Evolutionary conservation across 495 filamentous ascomycete species (phyloP), one percentile per base, ranked within the genome.

Genomic region (Parachaetomium inaequale): DNA sequence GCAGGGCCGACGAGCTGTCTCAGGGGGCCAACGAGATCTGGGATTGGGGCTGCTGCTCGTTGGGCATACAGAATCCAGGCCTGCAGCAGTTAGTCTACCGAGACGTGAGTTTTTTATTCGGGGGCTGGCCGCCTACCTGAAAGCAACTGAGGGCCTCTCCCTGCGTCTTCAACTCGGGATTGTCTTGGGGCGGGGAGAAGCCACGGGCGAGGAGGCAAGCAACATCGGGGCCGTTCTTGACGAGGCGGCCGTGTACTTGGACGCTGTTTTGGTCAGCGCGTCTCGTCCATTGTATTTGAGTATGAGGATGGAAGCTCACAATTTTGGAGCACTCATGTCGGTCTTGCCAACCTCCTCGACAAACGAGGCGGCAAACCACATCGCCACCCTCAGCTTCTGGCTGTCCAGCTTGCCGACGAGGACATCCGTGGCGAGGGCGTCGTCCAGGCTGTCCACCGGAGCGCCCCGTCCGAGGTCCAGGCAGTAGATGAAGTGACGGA

Each of bases 261-360:
- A 63, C 10, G 43, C 66, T 73, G 42, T 7, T 15, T n/a, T 31
- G 32, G 54, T 65, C 59, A 64, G 58, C 42, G 6, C 7, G 21
- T 42, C 42, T 21, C 5, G 2, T 52, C 25, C 6, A 21, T 1
- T 6, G 7, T 38, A n/a, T n/a, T n/a, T 0, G 17, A n/a, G 23
- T 19, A 47, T 45, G 19, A 45, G 23, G 49, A 59, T 11, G 19
- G 21, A 11, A 28, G 71, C 75, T 68, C 74, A 86, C 78, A 85
- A 82, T 63, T 82, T 84, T 45, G 78, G 70, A 23, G 82, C 81
- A 51, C 78, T 82, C 38, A 77, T 76, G 64, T 88, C 85, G 12
- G 85, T 80, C 66, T 87, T 89, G 50, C 83, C 81, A 10, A 86
- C 84, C 65, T 96, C 92, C 65, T 95, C 90, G 4, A 87, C 89